These are phyloP conservation scores for Trametes cinnabarina DNA, from an alignment of 768 basidiomycete species.

Conservation along the genomic window DNA sequence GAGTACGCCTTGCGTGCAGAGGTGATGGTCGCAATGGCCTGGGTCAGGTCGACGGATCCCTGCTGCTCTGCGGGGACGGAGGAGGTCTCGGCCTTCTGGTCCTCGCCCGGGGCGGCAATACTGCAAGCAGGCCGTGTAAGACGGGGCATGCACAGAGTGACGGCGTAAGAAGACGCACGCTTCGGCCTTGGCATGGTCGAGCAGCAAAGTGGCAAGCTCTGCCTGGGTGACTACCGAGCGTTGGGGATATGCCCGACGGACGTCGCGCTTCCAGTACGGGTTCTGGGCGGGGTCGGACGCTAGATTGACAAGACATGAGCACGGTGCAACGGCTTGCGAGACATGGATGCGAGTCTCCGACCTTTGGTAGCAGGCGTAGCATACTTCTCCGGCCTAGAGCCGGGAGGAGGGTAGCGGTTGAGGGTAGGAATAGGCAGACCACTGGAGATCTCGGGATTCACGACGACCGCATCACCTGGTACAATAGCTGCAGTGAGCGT, in stretches of 20 bases:
- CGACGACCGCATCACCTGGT: slow-evolving; percentile 76
- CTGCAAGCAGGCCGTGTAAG: slow-evolving; percentile 33
- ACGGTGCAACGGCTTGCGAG: neutral
- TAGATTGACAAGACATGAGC: slow-evolving; percentile 32
- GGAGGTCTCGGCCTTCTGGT: slow-evolving; percentile 33
- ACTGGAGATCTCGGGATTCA: slow-evolving; percentile 88
- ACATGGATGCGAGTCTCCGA: slow-evolving; percentile 23
- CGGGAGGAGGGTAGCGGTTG: slow-evolving; percentile 84
- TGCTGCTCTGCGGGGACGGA: slow-evolving; percentile 45
- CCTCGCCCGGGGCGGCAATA: slow-evolving; percentile 50
- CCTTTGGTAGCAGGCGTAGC: slow-evolving; percentile 89
- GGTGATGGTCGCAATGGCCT: slow-evolving; percentile 68
- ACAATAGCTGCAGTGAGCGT: neutral
- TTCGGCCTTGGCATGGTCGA: slow-evolving; percentile 68
- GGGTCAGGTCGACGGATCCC: slow-evolving; percentile 58
- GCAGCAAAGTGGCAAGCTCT: slow-evolving; percentile 75
- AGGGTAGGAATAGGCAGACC: slow-evolving; percentile 76
- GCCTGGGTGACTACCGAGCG: slow-evolving; percentile 85
- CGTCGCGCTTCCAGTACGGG: slow-evolving; percentile 96
- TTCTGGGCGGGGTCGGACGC: slow-evolving; percentile 87
- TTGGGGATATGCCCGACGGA: slow-evolving; percentile 88
- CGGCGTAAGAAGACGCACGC: slow-evolving; percentile 47
- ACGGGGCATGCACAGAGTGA: neutral
- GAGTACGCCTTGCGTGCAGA: slow-evolving; percentile 56
- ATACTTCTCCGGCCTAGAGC: slow-evolving; percentile 83